phyloP scores from a whole-genome alignment of 1,284 basidiomycete species.

The Veloporphyrellus conicus region DNA sequence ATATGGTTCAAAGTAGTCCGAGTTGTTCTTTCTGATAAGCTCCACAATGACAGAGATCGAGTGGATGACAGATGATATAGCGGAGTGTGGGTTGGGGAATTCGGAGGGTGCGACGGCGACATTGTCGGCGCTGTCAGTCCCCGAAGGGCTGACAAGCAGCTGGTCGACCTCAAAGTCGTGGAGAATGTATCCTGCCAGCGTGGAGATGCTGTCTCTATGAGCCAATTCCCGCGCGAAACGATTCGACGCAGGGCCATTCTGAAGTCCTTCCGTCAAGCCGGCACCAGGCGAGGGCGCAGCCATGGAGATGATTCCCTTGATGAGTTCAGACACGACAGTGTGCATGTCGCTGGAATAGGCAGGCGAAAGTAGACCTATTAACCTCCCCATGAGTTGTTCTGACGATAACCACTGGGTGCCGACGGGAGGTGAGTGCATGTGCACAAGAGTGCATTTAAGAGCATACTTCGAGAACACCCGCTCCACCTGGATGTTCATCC shows the following conservation, averaged over 20 bases:
- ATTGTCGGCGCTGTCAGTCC: constrained; percentile 11
- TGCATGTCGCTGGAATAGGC: constrained; percentile 76
- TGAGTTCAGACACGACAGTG: constrained; percentile 83
- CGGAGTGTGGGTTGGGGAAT: constrained; percentile 68
- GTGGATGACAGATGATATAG: constrained; percentile 85
- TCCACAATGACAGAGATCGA: constrained; percentile 92
- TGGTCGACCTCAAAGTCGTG: constrained; percentile 47
- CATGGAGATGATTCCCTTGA: constrained; percentile 94
- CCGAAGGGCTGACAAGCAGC: constrained; percentile 19
- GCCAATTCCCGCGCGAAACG: constrained; percentile 90
- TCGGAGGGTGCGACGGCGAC: constrained; percentile 16
- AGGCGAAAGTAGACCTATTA: constrained; percentile 84
- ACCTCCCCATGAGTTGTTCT: constrained; percentile 77
- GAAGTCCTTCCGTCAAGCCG: constrained; percentile 60
- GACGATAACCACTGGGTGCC: constrained; percentile 77
- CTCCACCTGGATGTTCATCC: constrained; percentile 81
- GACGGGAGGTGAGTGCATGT: constrained; percentile 23
- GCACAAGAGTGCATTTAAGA: constrained; percentile 27
- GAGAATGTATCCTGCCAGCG: constrained; percentile 78
- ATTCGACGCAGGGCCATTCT: constrained; percentile 76
- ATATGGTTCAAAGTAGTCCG: constrained; percentile 97
- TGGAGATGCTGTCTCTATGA: constrained; percentile 66
- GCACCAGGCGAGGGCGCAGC: constrained; percentile 83
- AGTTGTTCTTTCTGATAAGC: constrained; percentile 97
- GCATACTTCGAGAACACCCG: constrained; percentile 83